Base-by-base conservation (phyloP, 2,329 filamentous ascomycete species). In the Mycocentrospora acerina region DNA sequence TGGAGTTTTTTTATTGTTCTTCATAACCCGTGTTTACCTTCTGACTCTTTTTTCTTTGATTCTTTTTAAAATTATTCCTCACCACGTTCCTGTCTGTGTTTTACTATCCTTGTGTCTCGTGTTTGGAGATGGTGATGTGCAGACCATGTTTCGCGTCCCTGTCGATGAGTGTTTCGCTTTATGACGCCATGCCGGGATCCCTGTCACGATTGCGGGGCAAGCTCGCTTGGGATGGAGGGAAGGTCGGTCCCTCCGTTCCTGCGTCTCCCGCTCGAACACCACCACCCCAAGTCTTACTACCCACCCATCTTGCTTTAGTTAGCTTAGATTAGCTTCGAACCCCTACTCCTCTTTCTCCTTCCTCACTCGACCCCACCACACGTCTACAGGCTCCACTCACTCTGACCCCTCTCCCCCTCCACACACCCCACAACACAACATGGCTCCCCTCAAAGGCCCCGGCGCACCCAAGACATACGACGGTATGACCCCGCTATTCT, bases 361-460 rank as follows among this genome's bases (percentile, higher is more conserved):
- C 17, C 27, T 22, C 31, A 11, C 10, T 26, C 40, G n/a, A 35
- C 7, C 8, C 7, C 19, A 27, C 39, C n/a, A n/a, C n/a, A n/a
- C n/a, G n/a, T n/a, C n/a, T n/a, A n/a, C n/a, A n/a, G n/a, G n/a
- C n/a, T n/a, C n/a, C n/a, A n/a, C n/a, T n/a, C n/a, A n/a, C n/a
- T n/a, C n/a, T n/a, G n/a, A n/a, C n/a, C n/a, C n/a, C n/a, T n/a
- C n/a, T n/a, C n/a, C n/a, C n/a, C n/a, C n/a, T n/a, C n/a, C n/a
- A n/a, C n/a, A n/a, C n/a, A n/a, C n/a, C n/a, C n/a, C n/a, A n/a
- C n/a, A n/a, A n/a, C n/a, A n/a, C 22, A 40, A 30, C 17, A 77
- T 81, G 77, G 62, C 76, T 40, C 69, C 75, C 31, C 67, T 82
- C 53, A 85, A 85, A 73, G 82, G 82, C 36, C 80, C 80, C 22